Conservation (phyloP, 306 rosid species). For the Cicer yamashitae region DNA sequence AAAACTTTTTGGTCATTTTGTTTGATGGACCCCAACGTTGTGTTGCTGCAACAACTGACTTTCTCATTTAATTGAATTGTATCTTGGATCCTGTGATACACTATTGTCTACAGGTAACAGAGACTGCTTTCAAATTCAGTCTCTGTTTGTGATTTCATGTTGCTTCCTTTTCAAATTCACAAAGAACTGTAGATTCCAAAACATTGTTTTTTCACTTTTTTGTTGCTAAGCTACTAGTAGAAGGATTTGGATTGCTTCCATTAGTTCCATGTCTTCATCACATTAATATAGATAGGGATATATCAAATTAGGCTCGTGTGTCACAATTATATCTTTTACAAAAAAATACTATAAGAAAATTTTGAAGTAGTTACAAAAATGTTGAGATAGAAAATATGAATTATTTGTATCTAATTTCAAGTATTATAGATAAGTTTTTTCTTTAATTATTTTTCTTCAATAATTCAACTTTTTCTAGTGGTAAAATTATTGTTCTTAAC, state of each 20-base stretch:
- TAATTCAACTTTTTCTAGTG: no score
- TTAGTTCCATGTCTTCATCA: neutral
- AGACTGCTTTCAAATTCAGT: constrained; percentile 50
- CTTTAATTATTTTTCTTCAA: no score
- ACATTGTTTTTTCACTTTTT: constrained; percentile 37
- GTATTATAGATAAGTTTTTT: no score
- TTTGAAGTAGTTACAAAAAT: no score
- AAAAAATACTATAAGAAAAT: no score
- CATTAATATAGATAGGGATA: no score
- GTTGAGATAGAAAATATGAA: no score
- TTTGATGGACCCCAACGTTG: constrained; percentile 7
- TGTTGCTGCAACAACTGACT: constrained; percentile 34
- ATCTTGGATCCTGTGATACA: constrained; percentile 68
- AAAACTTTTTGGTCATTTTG: constrained; percentile 29
- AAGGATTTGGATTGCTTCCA: constrained; percentile 29
- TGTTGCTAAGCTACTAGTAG: neutral
- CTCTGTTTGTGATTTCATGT: constrained; percentile 50
- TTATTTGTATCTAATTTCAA: no score
- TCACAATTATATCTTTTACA: no score
- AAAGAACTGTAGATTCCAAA: constrained; percentile 53
- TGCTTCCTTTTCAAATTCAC: constrained; percentile 64
- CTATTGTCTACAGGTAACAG: constrained; percentile 41
- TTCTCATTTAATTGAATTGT: constrained; percentile 39
- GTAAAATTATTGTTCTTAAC: no score
- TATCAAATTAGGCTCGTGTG: no score